phyloP scores from a whole-genome alignment of 805 yeast species.

The Cyberlindnera euphorbiiphila region DNA sequence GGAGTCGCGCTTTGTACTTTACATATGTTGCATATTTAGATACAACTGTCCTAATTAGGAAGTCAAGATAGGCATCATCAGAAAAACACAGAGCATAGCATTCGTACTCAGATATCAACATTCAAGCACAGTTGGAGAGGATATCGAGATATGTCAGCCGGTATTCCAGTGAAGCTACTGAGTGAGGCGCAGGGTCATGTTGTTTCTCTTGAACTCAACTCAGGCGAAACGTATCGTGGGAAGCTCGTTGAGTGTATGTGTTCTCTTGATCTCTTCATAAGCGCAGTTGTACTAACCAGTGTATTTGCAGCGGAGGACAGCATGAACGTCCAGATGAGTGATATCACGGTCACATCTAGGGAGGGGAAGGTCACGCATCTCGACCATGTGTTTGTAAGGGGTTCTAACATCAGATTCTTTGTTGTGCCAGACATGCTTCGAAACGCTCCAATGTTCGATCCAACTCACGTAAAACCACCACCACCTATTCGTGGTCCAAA shows the following conservation, averaged over 20 bases:
- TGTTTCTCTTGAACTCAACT: constrained; percentile 73
- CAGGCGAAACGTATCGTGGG: constrained; percentile 88
- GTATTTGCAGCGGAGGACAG: constrained; percentile 62
- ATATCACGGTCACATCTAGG: constrained; percentile 72
- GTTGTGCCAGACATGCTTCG: constrained; percentile 83
- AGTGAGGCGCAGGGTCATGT: constrained; percentile 90
- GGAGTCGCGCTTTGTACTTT: too few relatives aligned
- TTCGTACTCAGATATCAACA: too few relatives aligned
- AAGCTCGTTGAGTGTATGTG: constrained; percentile 62
- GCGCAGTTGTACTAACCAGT: too few relatives aligned
- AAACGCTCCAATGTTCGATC: constrained; percentile 84
- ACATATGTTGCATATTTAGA: too few relatives aligned
- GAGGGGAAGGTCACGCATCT: constrained; percentile 73
- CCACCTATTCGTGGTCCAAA: constrained; percentile 68
- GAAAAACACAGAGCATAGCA: too few relatives aligned
- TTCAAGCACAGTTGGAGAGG: too few relatives aligned
- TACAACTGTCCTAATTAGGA: too few relatives aligned
- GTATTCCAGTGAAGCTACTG: constrained; percentile 80
- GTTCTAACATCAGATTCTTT: constrained; percentile 82
- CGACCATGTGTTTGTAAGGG: constrained; percentile 86
- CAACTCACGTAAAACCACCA: constrained; percentile 55
- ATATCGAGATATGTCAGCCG: constrained; percentile 40
- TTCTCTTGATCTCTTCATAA: neutral
- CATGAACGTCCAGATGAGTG: constrained; percentile 86
- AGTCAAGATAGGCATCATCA: too few relatives aligned